Evolutionary conservation across 306 rosid species (phyloP), one percentile per base, ranked within the genome.

Genomic region (Heteromeles arbutifolia): DNA sequence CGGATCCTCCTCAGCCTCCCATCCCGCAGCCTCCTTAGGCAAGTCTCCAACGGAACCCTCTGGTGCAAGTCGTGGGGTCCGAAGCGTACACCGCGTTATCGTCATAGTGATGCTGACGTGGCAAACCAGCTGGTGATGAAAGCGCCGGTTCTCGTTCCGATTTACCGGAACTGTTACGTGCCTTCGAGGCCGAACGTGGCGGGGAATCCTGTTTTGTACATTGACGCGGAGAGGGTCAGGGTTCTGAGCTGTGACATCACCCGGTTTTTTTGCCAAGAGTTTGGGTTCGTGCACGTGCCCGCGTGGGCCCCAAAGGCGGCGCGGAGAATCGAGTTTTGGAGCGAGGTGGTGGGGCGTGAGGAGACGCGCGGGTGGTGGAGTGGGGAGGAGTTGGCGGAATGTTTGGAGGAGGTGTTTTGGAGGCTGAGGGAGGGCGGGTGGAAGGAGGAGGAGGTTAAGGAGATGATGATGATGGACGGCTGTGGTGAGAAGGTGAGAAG

Each of bases 371-470:
- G 74, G 52, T 71, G 89, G 80, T 84, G 86, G 84, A 80, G 86
- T 64, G 73, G 82, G 74, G 63, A 72, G 0, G 88, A 76, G 17
- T 1, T 89, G 17, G 84, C 81, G 0, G 81, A 59, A 67, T 89
- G 96, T 58, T 34, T 95, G 86, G 91, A 90, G 6, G 74, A 78
- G 32, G 93, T 78, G 75, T 70, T 77, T 50, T 54, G 88, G 87
- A 81, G 73, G 67, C n/a, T 95, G 85, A 80, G 92, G 24, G 85
- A 90, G 4, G 97, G 96, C 24, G 97, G 98, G 64, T 95, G 98
- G 98, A 79, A 44, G 68, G 97, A 92, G 28, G 96, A 92, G 57
- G 98, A 95, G 67, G 84, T 95, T 10, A 73, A 80, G 22, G 98
- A 95, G 57, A 92, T 95, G 96, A 85, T 87, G 94, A 85, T 77